Conservation (phyloP, 805 yeast species). For the Yarrowia sp. region DNA sequence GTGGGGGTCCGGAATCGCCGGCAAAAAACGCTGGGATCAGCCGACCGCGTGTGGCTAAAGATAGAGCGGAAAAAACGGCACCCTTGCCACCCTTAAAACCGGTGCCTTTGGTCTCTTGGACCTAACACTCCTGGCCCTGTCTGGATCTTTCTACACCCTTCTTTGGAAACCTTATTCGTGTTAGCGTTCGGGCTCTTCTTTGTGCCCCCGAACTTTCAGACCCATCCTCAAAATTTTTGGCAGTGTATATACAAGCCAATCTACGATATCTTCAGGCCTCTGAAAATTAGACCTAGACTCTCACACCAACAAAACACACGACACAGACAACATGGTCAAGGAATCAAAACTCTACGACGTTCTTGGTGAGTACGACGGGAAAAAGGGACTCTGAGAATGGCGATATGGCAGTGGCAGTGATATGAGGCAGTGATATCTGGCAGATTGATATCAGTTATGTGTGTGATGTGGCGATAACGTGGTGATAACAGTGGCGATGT, state of each 20-base stretch:
- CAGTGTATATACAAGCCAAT: constrained; percentile 25
- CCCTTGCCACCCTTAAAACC: not conserved
- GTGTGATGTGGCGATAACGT: no score
- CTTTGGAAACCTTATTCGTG: not conserved
- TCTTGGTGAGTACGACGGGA: constrained; percentile 45
- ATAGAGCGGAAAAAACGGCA: not conserved
- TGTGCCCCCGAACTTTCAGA: constrained; percentile 13
- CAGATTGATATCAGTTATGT: no score
- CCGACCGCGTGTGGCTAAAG: not conserved
- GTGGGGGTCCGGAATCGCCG: no score
- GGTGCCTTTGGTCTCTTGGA: not conserved
- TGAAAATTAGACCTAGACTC: constrained; percentile 22
- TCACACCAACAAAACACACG: constrained; percentile 12
- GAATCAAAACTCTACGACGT: constrained; percentile 66
- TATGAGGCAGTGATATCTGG: not conserved
- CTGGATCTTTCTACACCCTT: constrained; percentile 25
- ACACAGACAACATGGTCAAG: constrained; percentile 52
- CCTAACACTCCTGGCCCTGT: not conserved
- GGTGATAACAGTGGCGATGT: no score
- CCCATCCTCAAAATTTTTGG: constrained; percentile 19
- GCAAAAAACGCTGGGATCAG: no score
- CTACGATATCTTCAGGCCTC: not conserved
- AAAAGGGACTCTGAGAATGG: no score
- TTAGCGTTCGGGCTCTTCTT: not conserved
- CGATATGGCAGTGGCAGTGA: no score